phyloP scores from a whole-genome alignment of 768 basidiomycete species.

The Suillus variegatus region DNA sequence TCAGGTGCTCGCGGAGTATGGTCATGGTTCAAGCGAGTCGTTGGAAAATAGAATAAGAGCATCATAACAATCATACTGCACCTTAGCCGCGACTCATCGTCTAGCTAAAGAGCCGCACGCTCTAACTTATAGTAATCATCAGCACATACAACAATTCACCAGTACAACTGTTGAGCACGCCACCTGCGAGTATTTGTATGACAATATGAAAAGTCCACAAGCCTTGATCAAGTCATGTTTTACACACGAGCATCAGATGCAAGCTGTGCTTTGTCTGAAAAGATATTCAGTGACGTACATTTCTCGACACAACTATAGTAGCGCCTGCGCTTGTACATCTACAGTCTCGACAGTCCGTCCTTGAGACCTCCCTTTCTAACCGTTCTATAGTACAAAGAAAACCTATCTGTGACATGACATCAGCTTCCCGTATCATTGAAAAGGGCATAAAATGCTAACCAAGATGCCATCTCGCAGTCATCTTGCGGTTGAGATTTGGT shows the following conservation, averaged over 20 bases:
- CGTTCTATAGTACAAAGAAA: neutral
- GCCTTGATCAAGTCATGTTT: neutral
- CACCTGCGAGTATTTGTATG: neutral
- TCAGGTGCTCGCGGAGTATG: neutral
- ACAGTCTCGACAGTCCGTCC: neutral
- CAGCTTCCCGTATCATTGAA: neutral
- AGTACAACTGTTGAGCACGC: neutral
- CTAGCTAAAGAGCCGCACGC: neutral
- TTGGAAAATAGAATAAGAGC: neutral
- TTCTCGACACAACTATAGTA: neutral
- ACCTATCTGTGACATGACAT: neutral
- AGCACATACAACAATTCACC: neutral
- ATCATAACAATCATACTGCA: neutral
- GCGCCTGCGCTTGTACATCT: neutral
- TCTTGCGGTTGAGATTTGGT: neutral
- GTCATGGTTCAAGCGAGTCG: neutral
- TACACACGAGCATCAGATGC: neutral
- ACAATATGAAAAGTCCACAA: neutral
- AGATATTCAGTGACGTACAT: neutral
- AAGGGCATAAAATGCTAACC: neutral
- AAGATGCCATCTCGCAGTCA: neutral
- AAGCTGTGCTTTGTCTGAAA: neutral
- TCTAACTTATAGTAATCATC: neutral
- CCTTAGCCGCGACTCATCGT: neutral
- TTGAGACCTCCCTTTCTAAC: neutral